Evolutionary conservation across 2,329 filamentous ascomycete genomes (phyloP).

Genomic region (Aspergillus luchuensis): DNA sequence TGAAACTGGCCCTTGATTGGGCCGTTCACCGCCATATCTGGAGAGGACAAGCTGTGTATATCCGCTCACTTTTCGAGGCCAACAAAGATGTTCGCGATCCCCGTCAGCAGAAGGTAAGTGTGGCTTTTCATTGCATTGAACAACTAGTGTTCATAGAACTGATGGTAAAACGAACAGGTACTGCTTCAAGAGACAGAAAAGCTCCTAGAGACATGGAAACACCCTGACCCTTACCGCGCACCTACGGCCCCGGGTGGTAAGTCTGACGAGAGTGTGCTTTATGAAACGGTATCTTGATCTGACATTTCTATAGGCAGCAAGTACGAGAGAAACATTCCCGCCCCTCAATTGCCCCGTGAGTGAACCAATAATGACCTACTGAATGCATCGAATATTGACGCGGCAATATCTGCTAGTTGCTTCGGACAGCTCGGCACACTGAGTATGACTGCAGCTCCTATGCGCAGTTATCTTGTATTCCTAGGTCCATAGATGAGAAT

Average conservation of each 20-base stretch:
- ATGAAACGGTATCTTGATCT: slow-evolving; percentile 10
- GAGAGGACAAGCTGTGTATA: slow-evolving; percentile 95
- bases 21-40: slow-evolving; percentile 88
- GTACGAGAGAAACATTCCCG: slow-evolving; percentile 89
- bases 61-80: slow-evolving; percentile 90
- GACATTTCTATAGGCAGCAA: slow-evolving; percentile 70
- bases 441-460: background rate
- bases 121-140: slow-evolving; percentile 23
- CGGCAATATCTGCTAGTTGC: slow-evolving; percentile 19
- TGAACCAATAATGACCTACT: slow-evolving; percentile 24
- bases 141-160: background rate
- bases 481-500: background rate
- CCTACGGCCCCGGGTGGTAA: slow-evolving; percentile 92
- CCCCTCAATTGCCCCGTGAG: slow-evolving; percentile 79
- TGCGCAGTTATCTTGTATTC: background rate
- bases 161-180: slow-evolving; percentile 56
- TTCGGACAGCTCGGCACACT: slow-evolving; percentile 6
- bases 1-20: slow-evolving; percentile 96
- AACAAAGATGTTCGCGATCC: slow-evolving; percentile 84
- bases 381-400: background rate
- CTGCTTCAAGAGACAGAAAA: slow-evolving; percentile 86
- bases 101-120: slow-evolving; percentile 75
- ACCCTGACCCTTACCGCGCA: slow-evolving; percentile 87
- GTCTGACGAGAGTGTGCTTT: slow-evolving; percentile 28
- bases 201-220: slow-evolving; percentile 90